Evolutionary conservation across 805 yeast species (phyloP).

Genomic region (Kodamaea jinghongensis): DNA sequence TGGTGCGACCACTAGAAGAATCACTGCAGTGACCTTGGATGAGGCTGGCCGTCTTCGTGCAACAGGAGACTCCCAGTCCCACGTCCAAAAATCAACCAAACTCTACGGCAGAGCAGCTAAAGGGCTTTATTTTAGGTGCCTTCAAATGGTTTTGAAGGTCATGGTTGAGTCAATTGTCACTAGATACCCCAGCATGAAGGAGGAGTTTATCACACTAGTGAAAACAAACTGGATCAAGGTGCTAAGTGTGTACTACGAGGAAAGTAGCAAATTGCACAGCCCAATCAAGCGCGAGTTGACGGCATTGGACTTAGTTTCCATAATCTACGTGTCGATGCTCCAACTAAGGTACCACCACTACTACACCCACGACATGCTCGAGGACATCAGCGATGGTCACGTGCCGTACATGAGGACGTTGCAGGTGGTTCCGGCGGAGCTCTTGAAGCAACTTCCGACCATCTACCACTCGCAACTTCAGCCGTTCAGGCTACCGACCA

Average conservation of each 20-base stretch:
- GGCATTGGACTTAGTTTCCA: slow-evolving; percentile 29
- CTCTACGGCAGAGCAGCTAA: slow-evolving; percentile 51
- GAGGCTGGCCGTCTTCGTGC: slow-evolving; percentile 10
- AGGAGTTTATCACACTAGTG: slow-evolving; percentile 20
- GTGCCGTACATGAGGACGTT: slow-evolving; percentile 49
- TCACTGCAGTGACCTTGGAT: slow-evolving; percentile 36
- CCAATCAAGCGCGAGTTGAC: not conserved
- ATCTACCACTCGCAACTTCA: slow-evolving; percentile 35
- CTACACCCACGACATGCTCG: slow-evolving; percentile 47
- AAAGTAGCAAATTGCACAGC: not conserved
- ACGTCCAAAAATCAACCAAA: slow-evolving; percentile 3
- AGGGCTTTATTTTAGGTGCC: slow-evolving; percentile 41
- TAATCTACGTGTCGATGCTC: slow-evolving; percentile 52
- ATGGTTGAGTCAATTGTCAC: slow-evolving; percentile 34
- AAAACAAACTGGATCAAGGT: slow-evolving; percentile 34
- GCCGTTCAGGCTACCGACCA: slow-evolving; percentile 39
- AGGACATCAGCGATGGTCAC: slow-evolving; percentile 38
- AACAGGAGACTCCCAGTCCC: slow-evolving; percentile 2
- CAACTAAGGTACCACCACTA: slow-evolving; percentile 47
- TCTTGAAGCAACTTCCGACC: slow-evolving; percentile 38
- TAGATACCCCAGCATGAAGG: slow-evolving; percentile 11
- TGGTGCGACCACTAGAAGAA: slow-evolving; percentile 52
- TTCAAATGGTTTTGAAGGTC: slow-evolving; percentile 49
- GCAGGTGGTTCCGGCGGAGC: slow-evolving; percentile 36
- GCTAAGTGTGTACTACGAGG: slow-evolving; percentile 10